phyloP scores from a whole-genome alignment of 2,329 filamentous ascomycete species.

The Leptographium galeiforme region DNA sequence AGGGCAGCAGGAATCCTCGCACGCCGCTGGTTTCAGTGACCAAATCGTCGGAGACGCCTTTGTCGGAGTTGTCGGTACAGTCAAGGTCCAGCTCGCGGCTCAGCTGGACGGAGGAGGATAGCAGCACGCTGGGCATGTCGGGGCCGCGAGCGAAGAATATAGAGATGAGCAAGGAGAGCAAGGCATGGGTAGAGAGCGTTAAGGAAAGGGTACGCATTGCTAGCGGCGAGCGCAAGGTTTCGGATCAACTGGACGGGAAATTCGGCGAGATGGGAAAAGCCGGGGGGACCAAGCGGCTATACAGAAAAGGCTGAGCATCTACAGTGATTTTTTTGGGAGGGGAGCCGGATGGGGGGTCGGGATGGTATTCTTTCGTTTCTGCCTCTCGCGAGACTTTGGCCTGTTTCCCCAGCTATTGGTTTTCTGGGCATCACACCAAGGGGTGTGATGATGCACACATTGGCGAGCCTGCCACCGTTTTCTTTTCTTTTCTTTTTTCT shows the following conservation, averaged over 20 bases:
- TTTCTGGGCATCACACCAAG: background rate
- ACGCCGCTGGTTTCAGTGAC: conserved; percentile 4
- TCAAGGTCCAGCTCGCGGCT: conserved; percentile 40
- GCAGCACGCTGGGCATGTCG: conserved; percentile 50
- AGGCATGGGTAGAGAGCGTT: conserved; percentile 72
- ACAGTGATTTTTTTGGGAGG: background rate
- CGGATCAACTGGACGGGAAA: conserved; percentile 21
- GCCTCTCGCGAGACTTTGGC: background rate
- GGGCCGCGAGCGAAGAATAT: conserved; percentile 54
- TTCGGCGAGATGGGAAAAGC: conserved; percentile 62
- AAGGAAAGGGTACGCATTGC: conserved; percentile 65
- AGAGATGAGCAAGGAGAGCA: conserved; percentile 57
- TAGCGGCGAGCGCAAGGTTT: conserved; percentile 40
- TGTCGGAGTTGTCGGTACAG: conserved; percentile 28
- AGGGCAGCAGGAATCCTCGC: conserved; percentile 3
- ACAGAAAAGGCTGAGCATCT: conserved; percentile 25
- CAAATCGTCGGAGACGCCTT: conserved; percentile 25
- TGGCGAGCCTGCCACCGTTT: background rate
- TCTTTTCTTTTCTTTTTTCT: background rate
- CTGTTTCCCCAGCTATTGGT: background rate
- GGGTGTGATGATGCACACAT: background rate
- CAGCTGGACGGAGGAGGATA: conserved; percentile 40
- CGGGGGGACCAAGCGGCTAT: conserved; percentile 60
- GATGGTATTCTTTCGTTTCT: background rate
- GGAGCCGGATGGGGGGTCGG: too few relatives aligned